Evolutionary conservation across 2,329 filamentous ascomycete genomes (phyloP).

Genomic region (Sclerotinia subarctica): DNA sequence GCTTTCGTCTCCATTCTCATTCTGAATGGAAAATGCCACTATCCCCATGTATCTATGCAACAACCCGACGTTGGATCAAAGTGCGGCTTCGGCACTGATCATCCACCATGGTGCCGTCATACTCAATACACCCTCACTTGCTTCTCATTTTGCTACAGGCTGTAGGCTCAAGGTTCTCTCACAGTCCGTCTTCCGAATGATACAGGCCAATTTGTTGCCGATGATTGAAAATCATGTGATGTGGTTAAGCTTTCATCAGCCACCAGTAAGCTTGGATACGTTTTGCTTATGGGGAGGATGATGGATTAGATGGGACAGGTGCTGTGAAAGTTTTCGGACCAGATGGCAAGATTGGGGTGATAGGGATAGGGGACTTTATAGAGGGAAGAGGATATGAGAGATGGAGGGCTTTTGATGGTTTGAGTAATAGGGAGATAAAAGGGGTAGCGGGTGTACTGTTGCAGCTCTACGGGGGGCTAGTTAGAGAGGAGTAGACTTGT

Average conservation of each 20-base stretch:
- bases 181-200: not conserved
- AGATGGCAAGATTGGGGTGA: not conserved
- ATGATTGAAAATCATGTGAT: not conserved
- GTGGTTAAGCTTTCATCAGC: not conserved
- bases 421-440: not conserved
- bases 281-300: slow-evolving; percentile 16
- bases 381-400: not conserved
- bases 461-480: not conserved
- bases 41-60: not conserved
- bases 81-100: too few species aligned
- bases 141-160: rapidly evolving
- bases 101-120: not conserved
- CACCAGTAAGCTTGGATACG: slow-evolving; percentile 1
- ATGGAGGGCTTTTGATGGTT: not conserved
- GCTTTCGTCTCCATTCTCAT: not conserved
- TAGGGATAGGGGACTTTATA: not conserved
- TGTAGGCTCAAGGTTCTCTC: rapidly evolving
- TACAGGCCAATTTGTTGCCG: too few species aligned
- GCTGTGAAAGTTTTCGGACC: not conserved
- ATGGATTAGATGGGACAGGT: not conserved
- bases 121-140: not conserved
- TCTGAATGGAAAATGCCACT: not conserved
- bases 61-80: not conserved
- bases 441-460: not conserved
- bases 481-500: not conserved